phyloP scores from a whole-genome alignment of 192 early-diverging fungal genomes.

The Obelidium mucronatum region DNA sequence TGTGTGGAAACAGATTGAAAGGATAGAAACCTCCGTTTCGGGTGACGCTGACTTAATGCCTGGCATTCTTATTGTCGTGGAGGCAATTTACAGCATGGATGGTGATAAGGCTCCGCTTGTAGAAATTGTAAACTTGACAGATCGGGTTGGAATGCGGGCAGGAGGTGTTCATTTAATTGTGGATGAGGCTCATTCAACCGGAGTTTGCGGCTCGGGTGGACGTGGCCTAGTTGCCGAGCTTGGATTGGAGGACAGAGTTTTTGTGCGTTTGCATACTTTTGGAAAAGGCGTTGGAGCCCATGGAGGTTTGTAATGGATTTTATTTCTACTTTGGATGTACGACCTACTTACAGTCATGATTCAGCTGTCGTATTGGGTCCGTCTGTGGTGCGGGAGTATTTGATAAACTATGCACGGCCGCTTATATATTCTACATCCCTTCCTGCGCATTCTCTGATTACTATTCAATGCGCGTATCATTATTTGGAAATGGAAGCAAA shows the following conservation, averaged over 20 bases:
- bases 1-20: slow-evolving; percentile 13
- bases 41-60: neutral
- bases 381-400: slow-evolving; percentile 64
- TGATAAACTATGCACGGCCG: slow-evolving; percentile 84
- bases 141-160: slow-evolving; percentile 32
- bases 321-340: neutral
- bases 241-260: slow-evolving; percentile 68
- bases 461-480: slow-evolving; percentile 73
- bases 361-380: slow-evolving; percentile 79
- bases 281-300: slow-evolving; percentile 82
- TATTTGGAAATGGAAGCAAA: slow-evolving; percentile 59
- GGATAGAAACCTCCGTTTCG: slow-evolving; percentile 7
- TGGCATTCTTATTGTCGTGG: slow-evolving; percentile 74
- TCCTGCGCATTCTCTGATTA: slow-evolving; percentile 67
- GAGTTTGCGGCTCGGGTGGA: slow-evolving; percentile 72
- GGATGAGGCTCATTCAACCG: slow-evolving; percentile 88
- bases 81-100: slow-evolving; percentile 87
- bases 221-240: slow-evolving; percentile 71
- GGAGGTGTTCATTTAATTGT: slow-evolving; percentile 73
- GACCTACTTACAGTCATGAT: no score
- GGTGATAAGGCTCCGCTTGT: slow-evolving; percentile 74
- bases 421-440: slow-evolving; percentile 85
- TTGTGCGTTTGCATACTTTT: slow-evolving; percentile 84
- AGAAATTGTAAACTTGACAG: slow-evolving; percentile 65
- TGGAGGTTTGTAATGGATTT: slow-evolving; percentile 61